Evolutionary conservation across 2,329 filamentous ascomycete genomes (phyloP).

Genomic region (Pseudopithomyces maydicus): DNA sequence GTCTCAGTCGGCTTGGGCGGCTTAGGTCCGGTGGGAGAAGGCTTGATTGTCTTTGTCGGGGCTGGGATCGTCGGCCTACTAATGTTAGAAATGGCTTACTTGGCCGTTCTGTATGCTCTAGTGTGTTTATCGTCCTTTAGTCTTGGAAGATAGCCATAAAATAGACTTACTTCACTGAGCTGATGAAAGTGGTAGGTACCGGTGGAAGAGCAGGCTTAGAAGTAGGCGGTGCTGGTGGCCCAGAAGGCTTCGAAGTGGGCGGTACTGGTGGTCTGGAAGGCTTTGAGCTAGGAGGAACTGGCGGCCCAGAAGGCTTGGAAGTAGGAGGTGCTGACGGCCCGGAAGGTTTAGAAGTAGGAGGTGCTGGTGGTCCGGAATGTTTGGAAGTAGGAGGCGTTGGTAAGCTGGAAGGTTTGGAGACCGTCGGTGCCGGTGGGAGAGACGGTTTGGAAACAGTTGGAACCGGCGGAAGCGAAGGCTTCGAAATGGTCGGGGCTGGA

Average conservation of each 20-base stretch:
- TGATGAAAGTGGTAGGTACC: too few relatives aligned
- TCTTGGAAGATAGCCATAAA: too few relatives aligned
- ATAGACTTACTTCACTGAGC: neutral
- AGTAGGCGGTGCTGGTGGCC: neutral
- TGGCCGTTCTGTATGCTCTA: too few relatives aligned
- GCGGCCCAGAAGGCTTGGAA: neutral
- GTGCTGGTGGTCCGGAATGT: neutral
- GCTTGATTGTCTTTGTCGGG: slow-evolving; percentile 5
- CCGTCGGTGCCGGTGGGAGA: slow-evolving; percentile 7
- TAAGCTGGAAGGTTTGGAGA: slow-evolving; percentile 6
- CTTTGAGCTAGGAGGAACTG: neutral
- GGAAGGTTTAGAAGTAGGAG: slow-evolving; percentile 1
- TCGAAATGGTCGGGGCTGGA: slow-evolving; percentile 3
- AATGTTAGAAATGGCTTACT: too few relatives aligned
- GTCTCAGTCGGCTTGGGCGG: slow-evolving; percentile 16
- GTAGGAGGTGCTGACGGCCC: neutral
- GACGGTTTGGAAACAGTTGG: slow-evolving; percentile 8
- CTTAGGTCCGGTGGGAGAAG: neutral
- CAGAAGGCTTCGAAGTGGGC: neutral
- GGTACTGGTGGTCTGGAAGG: neutral
- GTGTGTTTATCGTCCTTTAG: neutral
- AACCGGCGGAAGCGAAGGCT: neutral
- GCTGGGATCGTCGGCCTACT: slow-evolving; percentile 12
- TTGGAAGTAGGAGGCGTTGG: neutral
- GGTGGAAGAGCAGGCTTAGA: too few relatives aligned